Evolutionary conservation across 1,284 basidiomycete genomes (phyloP), one percentile per base, ranked within the genome.

Genomic region (Fomitopsis palustris): DNA sequence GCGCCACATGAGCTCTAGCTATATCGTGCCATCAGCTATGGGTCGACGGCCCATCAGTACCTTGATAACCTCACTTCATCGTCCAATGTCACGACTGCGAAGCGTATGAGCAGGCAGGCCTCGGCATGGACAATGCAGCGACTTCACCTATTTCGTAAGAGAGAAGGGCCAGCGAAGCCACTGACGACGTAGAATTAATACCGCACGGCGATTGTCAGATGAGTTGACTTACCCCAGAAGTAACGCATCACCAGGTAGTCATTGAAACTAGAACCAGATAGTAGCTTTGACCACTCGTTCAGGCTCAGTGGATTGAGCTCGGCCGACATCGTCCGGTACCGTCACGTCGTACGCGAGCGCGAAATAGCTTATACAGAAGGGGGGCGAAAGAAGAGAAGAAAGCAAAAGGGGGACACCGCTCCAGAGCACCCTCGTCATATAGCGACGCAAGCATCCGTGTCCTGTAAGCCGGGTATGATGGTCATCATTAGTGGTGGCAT

Each of bases 1-100:
- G 16, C 29, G 33, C 57, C 57, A 59, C 53, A 55, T 55, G 43
- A 38, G 51, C 19, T 55, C 41, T 17, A 55, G 7, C 57, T 59
- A 17, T 39, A 23, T 39, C 4, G 6, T 43, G 25, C n/a, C n/a
- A n/a, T n/a, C n/a, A 51, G 23, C 23, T 43, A 16, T 14, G 5
- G n/a, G 2, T n/a, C 9, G 5, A 38, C 2, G 17, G 4, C 21
- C 17, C 6, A 16, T 27, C 10, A 3, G 35, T 37, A 37, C 8
- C 35, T 19, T 21, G 45, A 16, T 23, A 16, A 16, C 21, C 37
- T 19, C n/a, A 55, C 53, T 38, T 59, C 57, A 10, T 59, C 42
- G 4, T 55, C 35, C 19, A 55, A 51, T 6, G 57, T 55, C 16
- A 59, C 45, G 10, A 23, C 57, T 57, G 25, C 3, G 6, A 19